Base-by-base conservation (phyloP, 179 eudicot genomes). In the Vitellaria paradoxa region DNA sequence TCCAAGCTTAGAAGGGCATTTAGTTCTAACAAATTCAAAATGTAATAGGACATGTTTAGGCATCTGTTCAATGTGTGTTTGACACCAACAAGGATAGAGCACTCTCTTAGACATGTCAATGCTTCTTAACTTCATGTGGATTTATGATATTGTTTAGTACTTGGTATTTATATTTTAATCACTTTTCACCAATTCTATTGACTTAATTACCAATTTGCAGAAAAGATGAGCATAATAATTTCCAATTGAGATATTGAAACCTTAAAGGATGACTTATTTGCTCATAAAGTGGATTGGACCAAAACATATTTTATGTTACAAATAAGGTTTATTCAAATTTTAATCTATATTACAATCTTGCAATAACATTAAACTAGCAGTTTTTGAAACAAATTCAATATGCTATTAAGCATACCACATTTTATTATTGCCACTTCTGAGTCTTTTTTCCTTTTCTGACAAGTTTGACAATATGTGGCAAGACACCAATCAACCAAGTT, bases 401-500 rank as follows among this genome's bases (percentile, higher is more conserved):
- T 26, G 15, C 26, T 50, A 30, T 65, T 49, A 50, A 37, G 18
- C 37, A 64, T 26, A 75, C 47, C 18, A 42, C 49, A 50, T 76
- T 40, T 66, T 67, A 57, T 52, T 76, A 68, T 55, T 13, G 52
- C 21, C 65, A 37, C 53, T 52, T 30, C 37, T 30, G 37, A 30
- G 37, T 30, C 37, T 30, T 30, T 30, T 30, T 30, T 30, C 37
- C 37, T 30, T 30, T 37, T 24, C 26, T 42, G 42, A 15, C 9
- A 3, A 59, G 26, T 67, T 76, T 61, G 59, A 57, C 65, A 64
- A 62, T 65, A 2, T 30, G 37, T 30, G 37, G 70, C 84, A 81
- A 68, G 83, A 77, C 79, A 86, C 79, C 91, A 78, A 81, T 50
- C 82, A 60, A 84, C 87, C 82, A 83, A 82, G 82, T 84, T 81